Conservation (phyloP, 495 filamentous ascomycete species). For the Aspergillus cristatus region DNA sequence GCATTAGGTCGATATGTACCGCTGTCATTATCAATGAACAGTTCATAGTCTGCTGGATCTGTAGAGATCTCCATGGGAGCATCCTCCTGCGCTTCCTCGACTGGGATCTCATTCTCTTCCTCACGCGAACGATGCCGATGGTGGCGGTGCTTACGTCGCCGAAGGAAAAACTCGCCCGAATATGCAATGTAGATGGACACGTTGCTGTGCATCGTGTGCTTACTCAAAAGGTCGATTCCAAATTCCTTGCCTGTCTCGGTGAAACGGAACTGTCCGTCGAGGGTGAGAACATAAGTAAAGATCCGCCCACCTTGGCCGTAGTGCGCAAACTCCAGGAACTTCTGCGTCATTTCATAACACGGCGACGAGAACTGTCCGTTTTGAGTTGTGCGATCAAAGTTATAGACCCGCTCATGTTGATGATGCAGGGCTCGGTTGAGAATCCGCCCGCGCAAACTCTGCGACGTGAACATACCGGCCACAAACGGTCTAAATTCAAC, state of each 20-base stretch:
- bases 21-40: constrained; percentile 90
- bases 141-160: constrained; percentile 45
- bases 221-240: constrained; percentile 81
- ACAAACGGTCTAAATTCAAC: constrained; percentile 91
- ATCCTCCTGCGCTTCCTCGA: constrained; percentile 32
- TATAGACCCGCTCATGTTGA: constrained; percentile 83
- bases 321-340: constrained; percentile 81
- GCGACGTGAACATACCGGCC: constrained; percentile 73
- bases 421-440: constrained; percentile 80
- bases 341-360: constrained; percentile 52
- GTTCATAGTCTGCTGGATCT: constrained; percentile 65
- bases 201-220: constrained; percentile 93
- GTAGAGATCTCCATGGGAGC: constrained; percentile 20
- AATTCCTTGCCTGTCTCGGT: constrained; percentile 94
- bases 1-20: constrained; percentile 87
- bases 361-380: constrained; percentile 53
- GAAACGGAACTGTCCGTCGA: constrained; percentile 79
- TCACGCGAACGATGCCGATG: constrained; percentile 12
- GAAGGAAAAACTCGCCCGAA: constrained; percentile 87
- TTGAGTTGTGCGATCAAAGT: constrained; percentile 64
- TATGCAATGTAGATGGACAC: constrained; percentile 84
- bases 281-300: constrained; percentile 85
- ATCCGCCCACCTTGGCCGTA: constrained; percentile 76
- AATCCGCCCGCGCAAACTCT: constrained; percentile 66
- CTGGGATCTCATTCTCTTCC: constrained; percentile 17